A percentile compares a stretch with the other conserved stretches of the same genome.
These are phyloP conservation scores for Hymenoscyphus fructigenus DNA, from an alignment of 2,329 filamentous ascomycete genomes.

Conservation along the genomic window DNA sequence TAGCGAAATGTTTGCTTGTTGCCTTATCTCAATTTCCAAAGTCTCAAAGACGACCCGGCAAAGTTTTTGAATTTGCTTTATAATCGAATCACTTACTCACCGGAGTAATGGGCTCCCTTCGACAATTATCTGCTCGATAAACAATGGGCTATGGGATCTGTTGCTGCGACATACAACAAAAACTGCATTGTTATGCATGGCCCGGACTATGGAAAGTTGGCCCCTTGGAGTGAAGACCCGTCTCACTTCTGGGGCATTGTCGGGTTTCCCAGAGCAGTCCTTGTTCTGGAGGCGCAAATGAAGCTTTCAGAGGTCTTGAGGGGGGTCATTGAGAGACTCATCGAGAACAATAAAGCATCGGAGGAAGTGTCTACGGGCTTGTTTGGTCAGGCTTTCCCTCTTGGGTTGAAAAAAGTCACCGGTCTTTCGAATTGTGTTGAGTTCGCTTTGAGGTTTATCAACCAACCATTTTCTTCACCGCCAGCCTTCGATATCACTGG, in stretches of 20 bases:
- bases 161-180: background rate
- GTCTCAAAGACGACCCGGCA: conserved; percentile 4
- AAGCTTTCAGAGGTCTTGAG: conserved; percentile 6
- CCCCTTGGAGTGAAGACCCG: background rate
- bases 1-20: conserved; percentile 8
- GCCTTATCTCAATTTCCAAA: conserved; percentile 9
- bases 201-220: conserved; percentile 10
- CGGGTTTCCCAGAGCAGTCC: conserved; percentile 16
- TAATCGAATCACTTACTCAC: conserved; percentile 10
- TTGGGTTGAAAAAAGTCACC: conserved; percentile 2
- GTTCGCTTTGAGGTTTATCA: conserved; percentile 17
- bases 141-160: conserved; percentile 5
- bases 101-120: conserved; percentile 11
- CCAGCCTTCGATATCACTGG: conserved; percentile 9
- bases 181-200: conserved; percentile 14
- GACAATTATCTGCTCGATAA: conserved; percentile 7
- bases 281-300: conserved; percentile 21
- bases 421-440: background rate
- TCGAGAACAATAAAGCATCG: background rate
- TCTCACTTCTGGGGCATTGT: conserved; percentile 14
- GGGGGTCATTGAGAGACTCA: background rate
- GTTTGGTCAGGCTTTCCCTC: background rate
- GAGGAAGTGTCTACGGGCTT: background rate
- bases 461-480: conserved; percentile 21
- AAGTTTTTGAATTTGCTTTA: conserved; percentile 14